A percentile compares a stretch with the other conserved stretches of the same genome.
phyloP scores from a whole-genome alignment of 768 basidiomycete species.

The Amylocystis lapponica region DNA sequence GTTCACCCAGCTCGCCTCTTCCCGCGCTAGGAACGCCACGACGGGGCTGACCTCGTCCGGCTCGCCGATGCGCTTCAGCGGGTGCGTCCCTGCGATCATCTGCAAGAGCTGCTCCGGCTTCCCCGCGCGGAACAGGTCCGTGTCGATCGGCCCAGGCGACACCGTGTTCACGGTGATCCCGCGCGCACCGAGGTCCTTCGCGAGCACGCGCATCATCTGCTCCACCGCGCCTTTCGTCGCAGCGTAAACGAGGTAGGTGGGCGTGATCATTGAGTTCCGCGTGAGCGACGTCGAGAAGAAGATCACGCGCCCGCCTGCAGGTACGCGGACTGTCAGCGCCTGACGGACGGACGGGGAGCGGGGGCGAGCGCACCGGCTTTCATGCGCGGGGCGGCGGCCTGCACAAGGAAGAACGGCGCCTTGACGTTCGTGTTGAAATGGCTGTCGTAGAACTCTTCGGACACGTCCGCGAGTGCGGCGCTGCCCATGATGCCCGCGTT shows the following conservation, averaged over 20 bases:
- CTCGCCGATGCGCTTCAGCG: constrained; percentile 39
- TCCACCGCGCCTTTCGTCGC: constrained; percentile 57
- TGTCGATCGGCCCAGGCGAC: constrained; percentile 51
- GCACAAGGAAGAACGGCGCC: constrained; percentile 49
- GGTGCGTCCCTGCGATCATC: constrained; percentile 39
- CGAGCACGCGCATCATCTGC: constrained; percentile 51
- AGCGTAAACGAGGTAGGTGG: constrained; percentile 45
- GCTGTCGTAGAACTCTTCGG: constrained; percentile 46
- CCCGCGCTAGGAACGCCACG: constrained; percentile 47
- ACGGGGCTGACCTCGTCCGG: constrained; percentile 50
- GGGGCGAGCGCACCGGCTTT: constrained; percentile 32
- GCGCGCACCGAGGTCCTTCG: constrained; percentile 49
- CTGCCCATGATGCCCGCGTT: constrained; percentile 55
- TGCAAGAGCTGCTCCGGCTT: constrained; percentile 43
- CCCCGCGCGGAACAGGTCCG: constrained; percentile 47
- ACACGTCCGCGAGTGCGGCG: constrained; percentile 42
- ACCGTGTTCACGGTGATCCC: constrained; percentile 55
- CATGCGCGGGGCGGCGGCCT: constrained; percentile 39
- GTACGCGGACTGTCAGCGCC: neutral
- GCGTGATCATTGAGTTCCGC: constrained; percentile 35
- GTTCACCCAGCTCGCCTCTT: constrained; percentile 51
- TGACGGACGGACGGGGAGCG: neutral
- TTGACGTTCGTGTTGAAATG: constrained; percentile 55
- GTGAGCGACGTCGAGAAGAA: constrained; percentile 53
- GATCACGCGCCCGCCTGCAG: constrained; percentile 44